Percentiles rank a stretch among this genome's conserved stretches.
Conservation (phyloP, 2,329 filamentous ascomycete genomes). For the Anthostomella pinea region DNA sequence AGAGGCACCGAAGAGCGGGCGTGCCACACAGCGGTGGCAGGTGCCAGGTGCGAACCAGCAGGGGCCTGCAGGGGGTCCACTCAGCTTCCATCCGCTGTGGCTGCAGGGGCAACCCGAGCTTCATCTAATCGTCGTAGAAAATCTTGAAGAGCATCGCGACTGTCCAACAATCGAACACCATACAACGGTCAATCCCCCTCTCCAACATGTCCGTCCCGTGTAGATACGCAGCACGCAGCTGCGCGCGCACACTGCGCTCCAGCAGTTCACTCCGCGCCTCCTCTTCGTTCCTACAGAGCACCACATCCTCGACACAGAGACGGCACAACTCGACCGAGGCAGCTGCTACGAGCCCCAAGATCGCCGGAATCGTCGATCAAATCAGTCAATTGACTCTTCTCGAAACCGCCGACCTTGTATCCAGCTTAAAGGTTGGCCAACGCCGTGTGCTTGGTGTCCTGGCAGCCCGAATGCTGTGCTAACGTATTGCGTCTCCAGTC, state of each 20-base stretch:
- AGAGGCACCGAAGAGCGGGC: too few relatives aligned
- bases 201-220: constrained; percentile 60
- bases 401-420: constrained; percentile 94
- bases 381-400: constrained; percentile 97
- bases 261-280: constrained; percentile 45
- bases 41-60: too few relatives aligned
- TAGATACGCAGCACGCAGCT: constrained; percentile 62
- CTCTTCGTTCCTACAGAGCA: constrained; percentile 43
- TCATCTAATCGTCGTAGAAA: constrained; percentile 23
- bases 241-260: constrained; percentile 59
- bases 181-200: constrained; percentile 2
- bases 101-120: constrained; percentile 16
- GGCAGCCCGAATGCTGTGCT: constrained; percentile 6
- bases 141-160: constrained; percentile 24
- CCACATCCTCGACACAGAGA: constrained; percentile 52
- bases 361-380: constrained; percentile 91
- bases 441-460: not conserved
- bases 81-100: constrained; percentile 2
- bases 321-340: constrained; percentile 88
- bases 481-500: constrained; percentile 51
- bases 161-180: constrained; percentile 11
- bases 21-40: too few relatives aligned
- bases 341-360: constrained; percentile 75
- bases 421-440: constrained; percentile 79
- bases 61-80: constrained; percentile 6